These are phyloP conservation scores for Lumnitzera littorea DNA, from an alignment of 345 rosid genomes.

Conservation along the genomic window DNA sequence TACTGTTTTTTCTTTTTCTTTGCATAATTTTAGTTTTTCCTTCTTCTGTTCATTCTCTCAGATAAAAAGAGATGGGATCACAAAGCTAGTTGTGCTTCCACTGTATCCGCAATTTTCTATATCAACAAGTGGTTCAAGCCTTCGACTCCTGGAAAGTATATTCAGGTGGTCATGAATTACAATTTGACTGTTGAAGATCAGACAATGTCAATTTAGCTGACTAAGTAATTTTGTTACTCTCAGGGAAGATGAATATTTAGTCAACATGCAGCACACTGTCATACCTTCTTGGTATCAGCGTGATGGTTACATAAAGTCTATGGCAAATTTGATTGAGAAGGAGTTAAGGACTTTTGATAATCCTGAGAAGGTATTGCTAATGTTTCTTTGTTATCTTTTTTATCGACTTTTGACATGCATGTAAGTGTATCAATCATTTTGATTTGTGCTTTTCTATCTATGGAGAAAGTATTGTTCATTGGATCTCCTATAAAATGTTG, in stretches of 20 bases:
- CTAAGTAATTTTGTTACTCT: conserved; percentile 13
- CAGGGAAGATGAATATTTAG: conserved; percentile 98
- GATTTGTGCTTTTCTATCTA: no score
- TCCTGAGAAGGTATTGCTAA: conserved; percentile 55
- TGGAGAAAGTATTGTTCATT: no score
- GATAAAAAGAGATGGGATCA: conserved; percentile 86
- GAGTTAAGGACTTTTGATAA: conserved; percentile 59
- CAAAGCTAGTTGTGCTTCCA: conserved; percentile 96
- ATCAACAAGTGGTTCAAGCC: conserved; percentile 99
- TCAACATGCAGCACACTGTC: conserved; percentile 97
- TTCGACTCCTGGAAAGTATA: conserved; percentile 87
- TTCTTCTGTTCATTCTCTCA: conserved; percentile 14
- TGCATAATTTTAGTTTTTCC: neutral
- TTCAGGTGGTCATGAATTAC: conserved; percentile 50
- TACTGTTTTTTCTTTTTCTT: neutral
- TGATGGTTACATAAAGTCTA: conserved; percentile 88
- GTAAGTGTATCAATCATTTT: no score
- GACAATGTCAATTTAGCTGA: conserved; percentile 13
- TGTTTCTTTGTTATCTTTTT: neutral
- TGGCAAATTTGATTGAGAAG: conserved; percentile 72
- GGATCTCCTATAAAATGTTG: no score
- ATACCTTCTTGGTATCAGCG: conserved; percentile 99
- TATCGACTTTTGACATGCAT: neutral
- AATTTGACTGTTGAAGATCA: neutral
- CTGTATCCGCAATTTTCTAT: conserved; percentile 98